Conservation (phyloP, 2,329 filamentous ascomycete species). For the Periconia sp. region DNA sequence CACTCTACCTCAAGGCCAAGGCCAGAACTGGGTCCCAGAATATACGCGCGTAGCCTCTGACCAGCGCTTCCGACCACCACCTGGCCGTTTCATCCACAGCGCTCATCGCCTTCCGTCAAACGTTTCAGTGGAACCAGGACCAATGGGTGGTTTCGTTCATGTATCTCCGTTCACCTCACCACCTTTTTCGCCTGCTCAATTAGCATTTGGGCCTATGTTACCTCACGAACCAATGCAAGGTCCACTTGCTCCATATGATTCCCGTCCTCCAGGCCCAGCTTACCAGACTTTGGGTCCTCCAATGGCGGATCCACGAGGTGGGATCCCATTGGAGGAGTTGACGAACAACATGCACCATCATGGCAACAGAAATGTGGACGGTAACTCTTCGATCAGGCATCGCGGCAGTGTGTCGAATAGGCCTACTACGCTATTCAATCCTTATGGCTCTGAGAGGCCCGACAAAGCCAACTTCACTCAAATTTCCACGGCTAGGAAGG, state of each 20-base stretch:
- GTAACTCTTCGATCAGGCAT: slow-evolving; percentile 9
- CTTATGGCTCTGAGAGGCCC: slow-evolving; percentile 24
- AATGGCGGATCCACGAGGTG: slow-evolving; percentile 3
- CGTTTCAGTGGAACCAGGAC: slow-evolving; percentile 14
- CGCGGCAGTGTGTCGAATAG: slow-evolving; percentile 11
- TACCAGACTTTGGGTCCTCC: slow-evolving; percentile 14
- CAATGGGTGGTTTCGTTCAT: slow-evolving; percentile 3
- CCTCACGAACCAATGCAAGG: slow-evolving; percentile 14
- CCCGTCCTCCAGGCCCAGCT: slow-evolving; percentile 12
- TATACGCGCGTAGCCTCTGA: slow-evolving; percentile 14
- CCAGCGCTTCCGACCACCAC: slow-evolving; percentile 14
- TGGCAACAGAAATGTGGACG: slow-evolving; percentile 10
- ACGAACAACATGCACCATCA: slow-evolving; percentile 26
- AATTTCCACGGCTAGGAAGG: slow-evolving; percentile 15
- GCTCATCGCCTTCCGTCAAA: slow-evolving; percentile 16
- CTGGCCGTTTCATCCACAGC: slow-evolving; percentile 10
- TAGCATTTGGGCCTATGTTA: slow-evolving; percentile 13
- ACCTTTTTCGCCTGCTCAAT: background rate
- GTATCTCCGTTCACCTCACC: slow-evolving; percentile 5
- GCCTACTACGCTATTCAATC: slow-evolving; percentile 25
- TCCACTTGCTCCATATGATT: slow-evolving; percentile 7
- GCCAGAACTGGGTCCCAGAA: slow-evolving; percentile 16
- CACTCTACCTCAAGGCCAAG: slow-evolving; percentile 2
- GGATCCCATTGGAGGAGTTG: slow-evolving; percentile 27
- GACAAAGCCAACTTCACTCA: slow-evolving; percentile 23